Evolutionary conservation across 805 yeast genomes (phyloP).

Genomic region (Jamesozyma jinghongensis): DNA sequence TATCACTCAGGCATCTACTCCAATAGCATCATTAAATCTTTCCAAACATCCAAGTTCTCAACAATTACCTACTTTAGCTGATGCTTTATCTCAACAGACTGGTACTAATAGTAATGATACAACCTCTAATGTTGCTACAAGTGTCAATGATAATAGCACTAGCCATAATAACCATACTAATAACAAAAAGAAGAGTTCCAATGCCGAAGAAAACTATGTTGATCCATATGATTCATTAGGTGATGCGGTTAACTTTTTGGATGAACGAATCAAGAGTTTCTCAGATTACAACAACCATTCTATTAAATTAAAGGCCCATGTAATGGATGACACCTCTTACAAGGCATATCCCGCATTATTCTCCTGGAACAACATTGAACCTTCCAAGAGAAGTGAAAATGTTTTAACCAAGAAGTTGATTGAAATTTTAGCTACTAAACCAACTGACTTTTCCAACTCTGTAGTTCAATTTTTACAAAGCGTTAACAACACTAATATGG

Average conservation of each 20-base stretch:
- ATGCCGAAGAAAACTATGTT: constrained; percentile 31
- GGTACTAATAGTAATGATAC: neutral
- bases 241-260: constrained; percentile 40
- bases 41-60: constrained; percentile 18
- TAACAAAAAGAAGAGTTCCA: constrained; percentile 27
- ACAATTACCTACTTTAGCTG: constrained; percentile 24
- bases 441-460: constrained; percentile 27
- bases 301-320: constrained; percentile 32
- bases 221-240: constrained; percentile 41
- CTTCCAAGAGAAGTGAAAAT: constrained; percentile 29
- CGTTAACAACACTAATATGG: constrained; percentile 16
- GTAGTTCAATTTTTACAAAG: constrained; percentile 26
- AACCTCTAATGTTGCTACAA: constrained; percentile 4
- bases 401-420: constrained; percentile 28
- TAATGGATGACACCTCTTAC: constrained; percentile 24
- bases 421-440: constrained; percentile 31
- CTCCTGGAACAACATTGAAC: constrained; percentile 35
- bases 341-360: constrained; percentile 39
- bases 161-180: constrained; percentile 11
- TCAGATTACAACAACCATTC: constrained; percentile 29
- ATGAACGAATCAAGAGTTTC: constrained; percentile 38
- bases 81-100: constrained; percentile 10
- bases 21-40: constrained; percentile 19
- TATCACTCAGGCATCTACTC: constrained; percentile 24
- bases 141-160: constrained; percentile 2